Percentiles rank a stretch among this genome's conserved stretches.
These are phyloP conservation scores for Leucocoprinus leucothites DNA, from an alignment of 768 basidiomycete genomes.

Conservation along the genomic window DNA sequence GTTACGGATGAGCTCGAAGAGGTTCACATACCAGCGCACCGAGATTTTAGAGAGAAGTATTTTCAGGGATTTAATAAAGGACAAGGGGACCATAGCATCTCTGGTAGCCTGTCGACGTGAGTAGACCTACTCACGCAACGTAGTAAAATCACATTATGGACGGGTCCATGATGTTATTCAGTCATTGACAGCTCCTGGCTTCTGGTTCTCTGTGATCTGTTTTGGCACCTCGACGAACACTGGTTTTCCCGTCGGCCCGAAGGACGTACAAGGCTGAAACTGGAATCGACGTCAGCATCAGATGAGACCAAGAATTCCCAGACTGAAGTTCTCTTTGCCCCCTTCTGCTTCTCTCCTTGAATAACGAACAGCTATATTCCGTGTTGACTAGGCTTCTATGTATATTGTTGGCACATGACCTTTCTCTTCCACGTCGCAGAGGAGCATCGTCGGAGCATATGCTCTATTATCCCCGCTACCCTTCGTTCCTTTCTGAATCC, in stretches of 20 bases:
- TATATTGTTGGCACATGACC: neutral
- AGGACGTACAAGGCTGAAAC: neutral
- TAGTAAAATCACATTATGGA: neutral
- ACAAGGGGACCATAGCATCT: conserved; percentile 5
- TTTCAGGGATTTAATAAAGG: conserved; percentile 69
- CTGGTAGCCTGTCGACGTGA: neutral
- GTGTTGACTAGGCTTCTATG: neutral
- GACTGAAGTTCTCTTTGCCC: neutral
- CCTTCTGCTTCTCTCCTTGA: conserved; percentile 3
- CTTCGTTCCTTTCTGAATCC: neutral
- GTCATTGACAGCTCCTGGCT: neutral
- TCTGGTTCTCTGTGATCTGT: neutral
- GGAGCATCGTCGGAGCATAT: conserved; percentile 4
- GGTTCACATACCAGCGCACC: conserved; percentile 74
- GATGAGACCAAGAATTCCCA: neutral
- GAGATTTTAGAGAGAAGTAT: conserved; percentile 85
- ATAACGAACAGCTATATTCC: neutral
- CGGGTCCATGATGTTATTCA: neutral
- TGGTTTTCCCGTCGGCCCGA: neutral
- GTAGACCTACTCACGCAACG: neutral
- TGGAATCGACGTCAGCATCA: neutral
- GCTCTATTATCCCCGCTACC: neutral
- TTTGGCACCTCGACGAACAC: neutral
- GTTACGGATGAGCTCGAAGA: conserved; percentile 14
- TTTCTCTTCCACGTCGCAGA: neutral